Evolutionary conservation across 140 eudicot species (phyloP).

Genomic region (Anethum foeniculum): DNA sequence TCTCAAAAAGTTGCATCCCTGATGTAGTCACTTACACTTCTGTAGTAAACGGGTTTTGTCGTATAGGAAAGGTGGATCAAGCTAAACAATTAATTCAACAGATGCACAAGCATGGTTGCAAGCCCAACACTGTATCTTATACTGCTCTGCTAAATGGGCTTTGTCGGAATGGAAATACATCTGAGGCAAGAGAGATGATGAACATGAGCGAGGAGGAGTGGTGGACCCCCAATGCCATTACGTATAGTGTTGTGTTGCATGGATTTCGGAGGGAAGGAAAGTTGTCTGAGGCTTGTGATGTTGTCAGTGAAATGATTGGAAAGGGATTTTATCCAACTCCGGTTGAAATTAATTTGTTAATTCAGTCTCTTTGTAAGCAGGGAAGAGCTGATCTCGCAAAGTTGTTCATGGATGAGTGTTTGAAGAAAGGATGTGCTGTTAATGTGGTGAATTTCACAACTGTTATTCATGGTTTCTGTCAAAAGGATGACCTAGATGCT

Average conservation of each 20-base stretch:
- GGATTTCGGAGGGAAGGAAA: constrained; percentile 75
- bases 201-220: constrained; percentile 69
- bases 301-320: constrained; percentile 53
- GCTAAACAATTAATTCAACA: constrained; percentile 55
- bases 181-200: constrained; percentile 71
- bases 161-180: constrained; percentile 59
- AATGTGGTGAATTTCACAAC: constrained; percentile 73
- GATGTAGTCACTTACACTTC: constrained; percentile 88
- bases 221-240: constrained; percentile 85
- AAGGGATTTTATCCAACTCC: constrained; percentile 76
- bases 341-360: constrained; percentile 68
- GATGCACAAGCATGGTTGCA: constrained; percentile 64
- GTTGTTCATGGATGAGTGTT: constrained; percentile 61
- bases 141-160: constrained; percentile 77
- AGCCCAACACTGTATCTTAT: constrained; percentile 74
- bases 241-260: constrained; percentile 73
- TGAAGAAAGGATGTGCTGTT: constrained; percentile 66
- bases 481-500: constrained; percentile 50
- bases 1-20: constrained; percentile 52
- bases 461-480: constrained; percentile 77
- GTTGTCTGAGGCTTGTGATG: constrained; percentile 60
- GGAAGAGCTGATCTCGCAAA: constrained; percentile 52
- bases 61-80: constrained; percentile 45
- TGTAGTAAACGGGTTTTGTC: constrained; percentile 66
- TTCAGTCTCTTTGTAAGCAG: constrained; percentile 59